Conservation (phyloP, 2,329 filamentous ascomycete species). For the Didymella glomerata region DNA sequence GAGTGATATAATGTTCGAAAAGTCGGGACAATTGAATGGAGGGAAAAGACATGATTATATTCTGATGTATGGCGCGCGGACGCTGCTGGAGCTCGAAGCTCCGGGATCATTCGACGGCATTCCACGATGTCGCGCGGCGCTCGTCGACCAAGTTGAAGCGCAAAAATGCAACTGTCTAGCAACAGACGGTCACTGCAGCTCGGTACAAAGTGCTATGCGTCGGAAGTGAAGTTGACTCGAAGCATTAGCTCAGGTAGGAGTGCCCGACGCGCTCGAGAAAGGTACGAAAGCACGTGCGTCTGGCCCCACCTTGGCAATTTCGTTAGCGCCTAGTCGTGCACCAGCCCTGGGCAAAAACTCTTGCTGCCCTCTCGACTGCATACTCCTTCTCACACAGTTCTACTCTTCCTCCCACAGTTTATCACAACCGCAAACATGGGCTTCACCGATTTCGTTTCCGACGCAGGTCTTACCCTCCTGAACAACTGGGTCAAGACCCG, state of each 20-base stretch:
- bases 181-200: not conserved
- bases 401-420: constrained; percentile 21
- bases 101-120: constrained; percentile 34
- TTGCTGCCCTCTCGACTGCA: constrained; percentile 14
- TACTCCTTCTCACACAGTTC: constrained; percentile 23
- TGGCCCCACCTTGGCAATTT: constrained; percentile 22
- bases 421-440: constrained; percentile 63
- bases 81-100: constrained; percentile 34
- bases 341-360: constrained; percentile 27
- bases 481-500: constrained; percentile 78
- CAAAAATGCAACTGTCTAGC: not conserved
- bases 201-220: not conserved
- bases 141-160: constrained; percentile 2
- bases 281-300: constrained; percentile 19
- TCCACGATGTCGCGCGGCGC: constrained; percentile 25
- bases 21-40: constrained; percentile 10
- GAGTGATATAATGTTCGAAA: constrained; percentile 11
- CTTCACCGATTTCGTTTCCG: constrained; percentile 73
- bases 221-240: constrained; percentile 1
- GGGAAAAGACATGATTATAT: constrained; percentile 36
- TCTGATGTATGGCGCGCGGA: constrained; percentile 28
- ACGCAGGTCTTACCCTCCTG: constrained; percentile 72
- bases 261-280: constrained; percentile 1
- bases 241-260: not conserved
- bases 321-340: constrained; percentile 28